phyloP scores from a whole-genome alignment of 1,139 yeast genomes.

The Arxiozyma heterogenica region DNA sequence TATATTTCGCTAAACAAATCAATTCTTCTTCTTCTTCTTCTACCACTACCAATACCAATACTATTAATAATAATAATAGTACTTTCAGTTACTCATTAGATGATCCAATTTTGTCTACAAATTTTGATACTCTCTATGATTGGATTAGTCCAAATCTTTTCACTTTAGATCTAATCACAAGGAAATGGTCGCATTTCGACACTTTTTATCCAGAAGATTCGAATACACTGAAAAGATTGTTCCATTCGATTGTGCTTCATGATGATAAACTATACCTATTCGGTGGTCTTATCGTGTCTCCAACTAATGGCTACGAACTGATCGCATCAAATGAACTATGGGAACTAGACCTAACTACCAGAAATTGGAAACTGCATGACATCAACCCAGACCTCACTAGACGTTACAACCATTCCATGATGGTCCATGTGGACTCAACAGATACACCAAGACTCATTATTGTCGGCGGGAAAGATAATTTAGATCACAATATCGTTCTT shows the following conservation, averaged over 20 bases:
- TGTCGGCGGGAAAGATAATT: slow-evolving; percentile 49
- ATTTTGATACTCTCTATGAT: slow-evolving; percentile 28
- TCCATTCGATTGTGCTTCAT: slow-evolving; percentile 46
- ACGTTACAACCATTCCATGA: slow-evolving; percentile 47
- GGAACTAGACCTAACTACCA: slow-evolving; percentile 47
- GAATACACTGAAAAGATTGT: slow-evolving; percentile 46
- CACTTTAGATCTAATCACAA: slow-evolving; percentile 46
- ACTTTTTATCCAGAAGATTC: slow-evolving; percentile 1
- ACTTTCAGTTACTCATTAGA: neutral
- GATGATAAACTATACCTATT: slow-evolving; percentile 46
- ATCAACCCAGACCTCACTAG: slow-evolving; percentile 33
- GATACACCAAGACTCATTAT: slow-evolving; percentile 50
- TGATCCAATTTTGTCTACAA: neutral
- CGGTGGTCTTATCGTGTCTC: slow-evolving; percentile 47
- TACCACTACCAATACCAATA: neutral
- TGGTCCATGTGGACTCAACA: slow-evolving; percentile 38
- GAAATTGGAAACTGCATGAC: slow-evolving; percentile 45
- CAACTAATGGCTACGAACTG: slow-evolving; percentile 31
- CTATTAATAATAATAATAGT: no score
- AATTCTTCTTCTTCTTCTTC: neutral
- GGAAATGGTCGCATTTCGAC: slow-evolving; percentile 38
- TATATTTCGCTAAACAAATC: slow-evolving; percentile 20
- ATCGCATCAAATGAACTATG: slow-evolving; percentile 55
- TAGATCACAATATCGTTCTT: slow-evolving; percentile 36
- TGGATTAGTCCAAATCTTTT: slow-evolving; percentile 51